phyloP scores from a whole-genome alignment of 2,329 filamentous ascomycete species.

The Rosellinia necatrix region DNA sequence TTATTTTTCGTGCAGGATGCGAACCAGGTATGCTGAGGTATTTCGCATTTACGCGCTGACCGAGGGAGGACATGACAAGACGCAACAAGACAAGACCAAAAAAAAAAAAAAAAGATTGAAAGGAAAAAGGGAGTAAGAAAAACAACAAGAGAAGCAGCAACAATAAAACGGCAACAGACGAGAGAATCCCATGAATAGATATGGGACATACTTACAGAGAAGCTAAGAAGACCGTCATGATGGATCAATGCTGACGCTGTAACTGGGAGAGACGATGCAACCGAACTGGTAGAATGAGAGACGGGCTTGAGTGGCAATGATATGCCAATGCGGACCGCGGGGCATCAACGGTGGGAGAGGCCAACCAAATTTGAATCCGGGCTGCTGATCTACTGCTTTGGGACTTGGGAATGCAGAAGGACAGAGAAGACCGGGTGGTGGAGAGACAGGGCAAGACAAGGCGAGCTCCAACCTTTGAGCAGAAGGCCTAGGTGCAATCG shows the following conservation, averaged over 20 bases:
- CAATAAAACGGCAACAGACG: not conserved
- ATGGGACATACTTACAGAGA: slow-evolving; percentile 49
- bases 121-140: not conserved
- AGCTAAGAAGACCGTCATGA: slow-evolving; percentile 57
- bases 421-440: not conserved
- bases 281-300: not conserved
- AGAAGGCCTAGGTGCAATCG: not conserved
- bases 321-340: not conserved
- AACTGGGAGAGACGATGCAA: not conserved
- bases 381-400: not conserved
- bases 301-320: not conserved
- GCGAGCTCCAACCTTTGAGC: not conserved
- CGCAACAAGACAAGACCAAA: too few relatives aligned
- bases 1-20: slow-evolving; percentile 6
- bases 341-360: not conserved
- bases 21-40: not conserved
- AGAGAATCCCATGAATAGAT: not conserved
- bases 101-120: too few relatives aligned
- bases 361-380: too few relatives aligned
- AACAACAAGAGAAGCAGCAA: too few relatives aligned
- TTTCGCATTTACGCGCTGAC: too few relatives aligned
- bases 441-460: not conserved
- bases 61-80: too few relatives aligned
- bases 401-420: not conserved
- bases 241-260: slow-evolving; percentile 32